Evolutionary conservation across 2,329 filamentous ascomycete species (phyloP), one percentile per base, ranked within the genome.

Genomic region (Rasamsonia emersonii): DNA sequence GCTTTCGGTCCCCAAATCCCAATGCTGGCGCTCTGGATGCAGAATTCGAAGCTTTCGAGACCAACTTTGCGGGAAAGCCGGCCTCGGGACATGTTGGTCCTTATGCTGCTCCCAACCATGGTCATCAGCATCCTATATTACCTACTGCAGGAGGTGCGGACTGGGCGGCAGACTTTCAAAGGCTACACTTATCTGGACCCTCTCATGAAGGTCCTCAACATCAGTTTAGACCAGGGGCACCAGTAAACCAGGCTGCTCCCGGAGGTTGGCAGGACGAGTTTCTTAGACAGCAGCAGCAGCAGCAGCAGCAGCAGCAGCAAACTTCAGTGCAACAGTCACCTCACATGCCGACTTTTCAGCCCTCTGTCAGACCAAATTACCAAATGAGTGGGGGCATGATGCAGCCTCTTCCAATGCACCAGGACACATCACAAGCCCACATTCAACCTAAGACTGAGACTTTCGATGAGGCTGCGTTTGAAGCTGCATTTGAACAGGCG

Each of bases 21-120:
- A 68, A 67, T 47, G 64, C 67, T 39, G 69, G 71, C 29, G 55
- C 67, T 4, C 51, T 82, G 35, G 78, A 84, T 45, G 64, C 68
- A 20, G 79, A 84, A 44, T 83, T 84, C 47, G 71, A 79, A 42
- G 75, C 77, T 27, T 85, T 85, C 43, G 77, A 82, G 37, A 46
- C 56, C 23, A 53, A 53, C 20, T 39, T 54, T 9, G 49, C 46
- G 13, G 51, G 45, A 15, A 45, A 51, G 26, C 47, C 46, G 2
- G 27, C 62, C 21, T 53, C 60, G 46, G 51, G 63, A 48, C 54
- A 58, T 31, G 47, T 50, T 38, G 40, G 43, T 15, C 45, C 54
- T 18, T 53, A 57, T 30, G 37, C 37, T 11, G 41, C 43, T 9
- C 47, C 49, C 5, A 11, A 33, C 14, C 37, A 34, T 26, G 30